Conservation (phyloP, 129 eudicot species). For the Arctium lappa region DNA sequence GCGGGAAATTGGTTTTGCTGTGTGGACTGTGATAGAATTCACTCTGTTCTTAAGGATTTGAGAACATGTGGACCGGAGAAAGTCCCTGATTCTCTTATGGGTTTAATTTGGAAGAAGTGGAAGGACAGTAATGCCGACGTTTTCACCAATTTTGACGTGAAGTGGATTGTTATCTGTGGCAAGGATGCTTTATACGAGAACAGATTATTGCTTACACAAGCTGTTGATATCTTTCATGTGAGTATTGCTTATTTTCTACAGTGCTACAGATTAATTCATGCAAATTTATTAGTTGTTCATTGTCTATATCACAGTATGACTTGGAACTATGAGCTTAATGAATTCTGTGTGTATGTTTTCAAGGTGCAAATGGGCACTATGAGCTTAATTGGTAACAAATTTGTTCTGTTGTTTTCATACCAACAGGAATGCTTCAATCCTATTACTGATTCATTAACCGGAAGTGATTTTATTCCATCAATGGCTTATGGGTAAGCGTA, state of each 20-base stretch:
- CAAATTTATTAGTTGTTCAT: neutral
- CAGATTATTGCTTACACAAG: conserved; percentile 50
- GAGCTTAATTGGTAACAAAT: conserved; percentile 8
- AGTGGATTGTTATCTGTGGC: conserved; percentile 68
- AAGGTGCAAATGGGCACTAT: neutral
- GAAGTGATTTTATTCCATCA: conserved; percentile 65
- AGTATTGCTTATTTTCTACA: conserved; percentile 23
- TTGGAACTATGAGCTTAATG: neutral
- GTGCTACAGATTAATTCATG: neutral
- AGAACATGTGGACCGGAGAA: conserved; percentile 38
- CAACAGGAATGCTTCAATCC: conserved; percentile 76
- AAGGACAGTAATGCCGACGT: conserved; percentile 16
- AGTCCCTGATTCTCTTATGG: conserved; percentile 41
- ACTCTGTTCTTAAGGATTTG: conserved; percentile 43
- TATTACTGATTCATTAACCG: conserved; percentile 58
- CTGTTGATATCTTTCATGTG: conserved; percentile 78
- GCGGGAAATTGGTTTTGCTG: conserved; percentile 76
- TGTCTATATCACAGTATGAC: neutral
- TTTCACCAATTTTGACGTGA: conserved; percentile 39
- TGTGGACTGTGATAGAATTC: conserved; percentile 46
- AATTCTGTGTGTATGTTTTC: neutral
- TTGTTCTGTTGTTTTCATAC: conserved; percentile 1
- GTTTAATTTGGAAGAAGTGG: conserved; percentile 38
- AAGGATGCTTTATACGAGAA: conserved; percentile 47
- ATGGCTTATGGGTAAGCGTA: conserved; percentile 80